Evolutionary conservation across 1,284 basidiomycete genomes (phyloP).

Genomic region (Phellopilus nigrolimitatus): DNA sequence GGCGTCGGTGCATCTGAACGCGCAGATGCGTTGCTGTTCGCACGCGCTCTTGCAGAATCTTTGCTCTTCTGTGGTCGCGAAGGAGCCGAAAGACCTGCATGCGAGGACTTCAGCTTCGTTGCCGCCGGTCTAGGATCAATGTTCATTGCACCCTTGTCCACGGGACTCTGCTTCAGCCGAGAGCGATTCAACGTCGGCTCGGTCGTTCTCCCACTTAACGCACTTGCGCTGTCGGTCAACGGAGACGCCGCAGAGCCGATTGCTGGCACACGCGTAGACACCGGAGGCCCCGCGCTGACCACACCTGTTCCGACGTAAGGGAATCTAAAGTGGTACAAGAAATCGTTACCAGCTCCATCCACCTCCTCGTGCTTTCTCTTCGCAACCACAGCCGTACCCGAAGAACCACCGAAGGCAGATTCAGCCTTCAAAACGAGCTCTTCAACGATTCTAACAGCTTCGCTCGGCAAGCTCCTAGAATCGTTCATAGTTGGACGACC

Average conservation of each 20-base stretch:
- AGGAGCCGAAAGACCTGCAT: not conserved
- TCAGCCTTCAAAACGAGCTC: conserved; percentile 46
- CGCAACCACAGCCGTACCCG: conserved; percentile 27
- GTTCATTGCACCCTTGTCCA: not conserved
- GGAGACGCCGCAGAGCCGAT: not conserved
- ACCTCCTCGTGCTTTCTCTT: conserved; percentile 53
- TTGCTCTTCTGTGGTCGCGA: not conserved
- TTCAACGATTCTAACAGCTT: conserved; percentile 43
- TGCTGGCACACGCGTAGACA: not conserved
- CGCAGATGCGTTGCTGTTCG: conserved; percentile 7
- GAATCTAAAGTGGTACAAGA: conserved; percentile 38
- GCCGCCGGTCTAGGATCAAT: conserved; percentile 6
- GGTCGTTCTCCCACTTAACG: not conserved
- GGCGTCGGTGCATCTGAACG: conserved; percentile 7
- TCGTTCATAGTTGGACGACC: conserved; percentile 24
- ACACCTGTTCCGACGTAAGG: conserved; percentile 44
- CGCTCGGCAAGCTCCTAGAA: conserved; percentile 26
- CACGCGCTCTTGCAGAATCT: conserved; percentile 7
- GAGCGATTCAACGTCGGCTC: not conserved
- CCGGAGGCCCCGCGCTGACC: conserved; percentile 15
- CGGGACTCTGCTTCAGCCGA: conserved; percentile 2
- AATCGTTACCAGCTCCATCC: conserved; percentile 31
- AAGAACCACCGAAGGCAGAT: conserved; percentile 26
- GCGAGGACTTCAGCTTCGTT: conserved; percentile 10
- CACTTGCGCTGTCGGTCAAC: not conserved